phyloP scores from a whole-genome alignment of 2,329 filamentous ascomycete species.

The Boeremia lycopersici region DNA sequence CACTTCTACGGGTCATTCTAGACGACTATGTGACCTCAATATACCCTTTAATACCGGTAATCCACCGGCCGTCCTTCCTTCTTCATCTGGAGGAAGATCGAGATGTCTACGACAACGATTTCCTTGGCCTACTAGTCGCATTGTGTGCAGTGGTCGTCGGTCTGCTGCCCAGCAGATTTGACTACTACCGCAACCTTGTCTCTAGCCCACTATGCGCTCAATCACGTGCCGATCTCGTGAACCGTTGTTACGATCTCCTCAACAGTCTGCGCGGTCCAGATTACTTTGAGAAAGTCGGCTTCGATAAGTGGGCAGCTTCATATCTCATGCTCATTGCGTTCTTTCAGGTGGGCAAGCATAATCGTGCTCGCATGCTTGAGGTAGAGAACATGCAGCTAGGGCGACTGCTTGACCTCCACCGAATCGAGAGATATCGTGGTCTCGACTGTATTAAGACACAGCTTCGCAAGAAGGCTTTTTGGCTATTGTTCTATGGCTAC shows the following conservation, averaged over 20 bases:
- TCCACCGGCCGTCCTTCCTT: neutral
- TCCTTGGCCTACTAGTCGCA: neutral
- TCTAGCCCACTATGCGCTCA: neutral
- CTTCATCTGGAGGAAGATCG: neutral
- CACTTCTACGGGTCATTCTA: neutral
- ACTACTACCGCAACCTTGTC: neutral
- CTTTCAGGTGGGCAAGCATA: slow-evolving; percentile 15
- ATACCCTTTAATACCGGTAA: neutral
- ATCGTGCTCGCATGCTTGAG: slow-evolving; percentile 17
- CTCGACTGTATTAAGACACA: slow-evolving; percentile 11
- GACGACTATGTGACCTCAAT: neutral
- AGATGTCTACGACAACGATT: neutral
- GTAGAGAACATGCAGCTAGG: slow-evolving; percentile 10
- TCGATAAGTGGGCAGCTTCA: slow-evolving; percentile 11
- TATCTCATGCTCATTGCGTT: slow-evolving; percentile 15
- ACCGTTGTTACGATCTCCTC: neutral
- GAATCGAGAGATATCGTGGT: neutral
- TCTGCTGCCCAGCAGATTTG: neutral
- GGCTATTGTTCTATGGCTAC: slow-evolving; percentile 10
- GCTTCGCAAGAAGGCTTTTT: slow-evolving; percentile 10
- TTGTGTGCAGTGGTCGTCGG: neutral
- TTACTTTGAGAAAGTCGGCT: slow-evolving; percentile 8
- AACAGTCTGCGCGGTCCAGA: slow-evolving; percentile 1
- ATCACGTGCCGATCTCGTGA: neutral
- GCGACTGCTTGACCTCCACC: slow-evolving; percentile 7